Conservation (phyloP, 805 yeast species). For the fission yeast (Schizosaccharomyces pombe) region DNA sequence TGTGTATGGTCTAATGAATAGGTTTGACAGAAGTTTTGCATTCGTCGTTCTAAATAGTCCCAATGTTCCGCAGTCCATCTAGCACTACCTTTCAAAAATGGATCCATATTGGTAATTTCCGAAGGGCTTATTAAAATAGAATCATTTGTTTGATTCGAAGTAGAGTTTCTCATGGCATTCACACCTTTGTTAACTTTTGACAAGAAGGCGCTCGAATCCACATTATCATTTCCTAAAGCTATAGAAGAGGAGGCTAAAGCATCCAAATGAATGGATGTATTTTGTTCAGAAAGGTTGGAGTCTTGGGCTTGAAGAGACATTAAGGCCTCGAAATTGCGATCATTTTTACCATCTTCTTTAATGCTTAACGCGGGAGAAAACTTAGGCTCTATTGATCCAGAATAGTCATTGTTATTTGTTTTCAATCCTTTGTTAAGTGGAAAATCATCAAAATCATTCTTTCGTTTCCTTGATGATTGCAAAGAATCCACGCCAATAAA, state of each 20-base stretch:
- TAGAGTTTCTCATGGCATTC: background rate
- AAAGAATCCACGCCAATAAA: background rate
- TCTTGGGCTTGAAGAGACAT: background rate
- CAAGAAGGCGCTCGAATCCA: background rate
- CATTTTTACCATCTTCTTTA: background rate
- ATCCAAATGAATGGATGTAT: background rate
- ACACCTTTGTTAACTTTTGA: background rate
- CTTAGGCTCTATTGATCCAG: background rate
- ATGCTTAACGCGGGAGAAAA: background rate
- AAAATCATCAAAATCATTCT: background rate
- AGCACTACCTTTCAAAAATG: background rate
- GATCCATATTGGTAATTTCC: background rate
- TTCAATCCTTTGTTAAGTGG: background rate
- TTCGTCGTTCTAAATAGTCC: background rate
- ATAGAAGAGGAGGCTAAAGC: background rate
- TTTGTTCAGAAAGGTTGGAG: background rate
- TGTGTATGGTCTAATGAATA: background rate
- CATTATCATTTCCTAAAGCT: background rate
- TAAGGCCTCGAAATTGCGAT: background rate
- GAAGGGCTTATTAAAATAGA: background rate
- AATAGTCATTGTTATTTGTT: background rate
- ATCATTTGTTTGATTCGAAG: background rate
- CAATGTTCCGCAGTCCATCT: slow-evolving; percentile 1
- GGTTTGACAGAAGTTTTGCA: background rate
- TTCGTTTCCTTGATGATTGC: background rate